phyloP scores from a whole-genome alignment of 495 filamentous ascomycete species.

The Achaetomiella virescens region DNA sequence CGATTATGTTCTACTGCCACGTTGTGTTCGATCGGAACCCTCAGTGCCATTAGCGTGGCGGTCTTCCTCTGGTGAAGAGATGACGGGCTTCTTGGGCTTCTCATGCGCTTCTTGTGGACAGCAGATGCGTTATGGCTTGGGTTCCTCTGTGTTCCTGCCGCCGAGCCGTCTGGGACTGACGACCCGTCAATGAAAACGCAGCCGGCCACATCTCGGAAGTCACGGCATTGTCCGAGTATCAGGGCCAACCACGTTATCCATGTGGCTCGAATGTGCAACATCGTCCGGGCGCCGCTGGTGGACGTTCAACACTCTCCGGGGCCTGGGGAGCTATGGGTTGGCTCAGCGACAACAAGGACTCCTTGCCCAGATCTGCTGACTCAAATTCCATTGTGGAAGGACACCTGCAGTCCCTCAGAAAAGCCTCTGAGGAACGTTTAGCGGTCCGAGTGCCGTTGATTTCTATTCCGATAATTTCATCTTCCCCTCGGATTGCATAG shows the following conservation, averaged over 20 bases:
- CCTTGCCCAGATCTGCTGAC: not conserved
- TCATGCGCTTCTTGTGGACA: no score
- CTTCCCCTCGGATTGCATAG: conserved; percentile 10
- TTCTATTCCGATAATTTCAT: conserved; percentile 13
- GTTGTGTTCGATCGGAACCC: no score
- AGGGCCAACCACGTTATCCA: conserved; percentile 15
- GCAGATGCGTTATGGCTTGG: no score
- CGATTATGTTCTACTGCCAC: no score
- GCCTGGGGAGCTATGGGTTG: not conserved
- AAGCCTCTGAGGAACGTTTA: not conserved
- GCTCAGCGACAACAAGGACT: not conserved
- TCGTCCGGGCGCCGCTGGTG: conserved; percentile 9
- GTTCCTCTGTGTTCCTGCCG: no score
- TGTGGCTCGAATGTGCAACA: conserved; percentile 17
- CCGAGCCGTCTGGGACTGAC: no score
- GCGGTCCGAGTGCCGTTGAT: conserved; percentile 3
- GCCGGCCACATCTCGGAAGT: not conserved
- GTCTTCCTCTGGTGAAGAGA: no score
- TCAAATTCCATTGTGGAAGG: not conserved
- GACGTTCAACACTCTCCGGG: not conserved
- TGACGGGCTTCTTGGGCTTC: no score
- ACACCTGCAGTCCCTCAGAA: not conserved
- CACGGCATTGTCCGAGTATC: conserved; percentile 4
- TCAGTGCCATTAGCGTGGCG: no score
- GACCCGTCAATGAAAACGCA: not conserved